Evolutionary conservation across 352 stramenopile species (phyloP).

Genomic region (Saprolegnia diclina): DNA sequence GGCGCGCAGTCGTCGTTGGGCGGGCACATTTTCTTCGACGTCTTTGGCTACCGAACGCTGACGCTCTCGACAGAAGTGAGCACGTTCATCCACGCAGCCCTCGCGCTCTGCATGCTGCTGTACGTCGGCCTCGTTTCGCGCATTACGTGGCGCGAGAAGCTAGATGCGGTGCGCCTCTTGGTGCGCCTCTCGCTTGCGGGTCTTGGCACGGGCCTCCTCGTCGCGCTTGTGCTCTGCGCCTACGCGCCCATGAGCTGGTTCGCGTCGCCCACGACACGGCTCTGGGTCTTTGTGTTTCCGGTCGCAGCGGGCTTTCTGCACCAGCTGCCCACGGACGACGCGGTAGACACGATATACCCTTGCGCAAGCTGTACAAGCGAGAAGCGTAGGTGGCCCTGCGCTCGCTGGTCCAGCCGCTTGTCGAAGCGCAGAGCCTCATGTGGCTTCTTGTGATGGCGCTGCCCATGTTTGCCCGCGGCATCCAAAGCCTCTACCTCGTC

Average conservation of each 20-base stretch:
- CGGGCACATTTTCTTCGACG: conserved; percentile 70
- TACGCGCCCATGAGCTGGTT: conserved; percentile 70
- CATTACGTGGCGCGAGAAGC: conserved; percentile 38
- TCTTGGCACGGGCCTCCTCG: conserved; percentile 35
- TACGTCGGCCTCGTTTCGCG: conserved; percentile 40
- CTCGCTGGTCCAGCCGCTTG: neutral
- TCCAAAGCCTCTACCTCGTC: conserved; percentile 24
- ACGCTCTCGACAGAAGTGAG: conserved; percentile 45
- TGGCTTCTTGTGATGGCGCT: conserved; percentile 6
- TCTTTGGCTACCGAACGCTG: conserved; percentile 56
- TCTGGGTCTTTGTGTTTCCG: conserved; percentile 25
- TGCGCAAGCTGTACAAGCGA: neutral
- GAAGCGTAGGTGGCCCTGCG: neutral
- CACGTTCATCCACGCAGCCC: conserved; percentile 36
- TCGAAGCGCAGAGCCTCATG: conserved; percentile 9
- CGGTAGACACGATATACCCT: neutral
- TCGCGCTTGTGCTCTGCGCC: conserved; percentile 47
- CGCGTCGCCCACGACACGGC: conserved; percentile 15
- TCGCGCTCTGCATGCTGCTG: conserved; percentile 38
- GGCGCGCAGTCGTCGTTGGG: conserved; percentile 49
- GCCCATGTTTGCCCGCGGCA: conserved; percentile 1
- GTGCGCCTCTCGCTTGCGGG: conserved; percentile 35
- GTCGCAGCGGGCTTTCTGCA: neutral
- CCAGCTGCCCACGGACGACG: neutral
- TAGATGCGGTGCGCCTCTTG: conserved; percentile 40